Conservation (phyloP, 106 monocot genomes). For the Dendrobium officinale region DNA sequence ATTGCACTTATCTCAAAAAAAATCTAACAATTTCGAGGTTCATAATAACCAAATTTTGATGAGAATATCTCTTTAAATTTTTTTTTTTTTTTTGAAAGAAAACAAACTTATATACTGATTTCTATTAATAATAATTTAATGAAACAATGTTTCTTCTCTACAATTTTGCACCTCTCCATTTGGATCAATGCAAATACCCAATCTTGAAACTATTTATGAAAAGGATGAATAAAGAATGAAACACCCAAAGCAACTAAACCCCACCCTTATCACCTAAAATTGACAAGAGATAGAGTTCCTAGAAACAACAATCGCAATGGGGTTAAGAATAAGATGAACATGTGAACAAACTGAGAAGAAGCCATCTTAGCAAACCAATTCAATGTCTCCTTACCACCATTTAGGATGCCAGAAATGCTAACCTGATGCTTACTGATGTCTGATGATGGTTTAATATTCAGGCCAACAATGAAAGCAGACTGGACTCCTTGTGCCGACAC, state of each 20-base stretch:
- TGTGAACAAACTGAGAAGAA: conserved; percentile 28
- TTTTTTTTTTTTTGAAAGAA: too few relatives aligned
- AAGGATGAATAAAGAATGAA: conserved; percentile 29
- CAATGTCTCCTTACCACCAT: conserved; percentile 47
- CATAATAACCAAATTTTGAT: too few relatives aligned
- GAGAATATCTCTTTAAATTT: too few relatives aligned
- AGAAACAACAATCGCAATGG: conserved; percentile 38
- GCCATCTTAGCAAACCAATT: conserved; percentile 27
- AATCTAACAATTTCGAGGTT: too few relatives aligned
- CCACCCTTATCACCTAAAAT: not conserved
- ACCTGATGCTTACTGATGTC: conserved; percentile 8
- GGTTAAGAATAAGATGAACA: conserved; percentile 36
- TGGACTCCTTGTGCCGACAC: conserved; percentile 2
- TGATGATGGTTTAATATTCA: not conserved
- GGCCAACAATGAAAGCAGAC: not conserved
- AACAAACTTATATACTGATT: not conserved
- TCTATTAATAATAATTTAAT: not conserved
- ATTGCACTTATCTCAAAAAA: too few relatives aligned
- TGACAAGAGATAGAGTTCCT: conserved; percentile 33
- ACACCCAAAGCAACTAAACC: not conserved
- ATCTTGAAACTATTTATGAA: not conserved
- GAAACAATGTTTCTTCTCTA: not conserved
- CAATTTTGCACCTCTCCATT: not conserved
- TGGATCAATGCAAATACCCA: not conserved
- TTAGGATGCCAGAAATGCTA: conserved; percentile 35